A percentile compares a stretch with the other conserved stretches of the same genome.
These are phyloP conservation scores for Trichosporon asahii DNA, from an alignment of 1,284 basidiomycete genomes.

Conservation along the genomic window DNA sequence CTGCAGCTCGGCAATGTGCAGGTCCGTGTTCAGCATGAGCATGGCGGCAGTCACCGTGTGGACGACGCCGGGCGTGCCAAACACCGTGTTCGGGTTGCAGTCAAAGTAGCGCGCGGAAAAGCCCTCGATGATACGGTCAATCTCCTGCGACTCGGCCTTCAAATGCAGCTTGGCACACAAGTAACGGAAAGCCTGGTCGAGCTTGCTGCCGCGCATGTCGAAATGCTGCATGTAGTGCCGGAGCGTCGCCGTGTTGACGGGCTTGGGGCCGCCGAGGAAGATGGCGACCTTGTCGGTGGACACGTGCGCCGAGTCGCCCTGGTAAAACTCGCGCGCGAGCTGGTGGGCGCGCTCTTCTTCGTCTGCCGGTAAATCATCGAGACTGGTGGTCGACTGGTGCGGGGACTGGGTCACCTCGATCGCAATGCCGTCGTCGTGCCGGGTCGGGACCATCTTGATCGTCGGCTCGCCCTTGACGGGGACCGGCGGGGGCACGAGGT, in stretches of 20 bases:
- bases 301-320: constrained; percentile 80
- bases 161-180: constrained; percentile 88
- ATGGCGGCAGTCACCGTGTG: constrained; percentile 92
- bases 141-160: constrained; percentile 94
- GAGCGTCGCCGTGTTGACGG: constrained; percentile 70
- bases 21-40: constrained; percentile 90
- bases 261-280: constrained; percentile 82
- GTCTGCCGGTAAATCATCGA: constrained; percentile 21
- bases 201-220: constrained; percentile 74
- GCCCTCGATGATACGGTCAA: constrained; percentile 89
- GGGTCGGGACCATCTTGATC: background rate
- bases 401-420: constrained; percentile 23
- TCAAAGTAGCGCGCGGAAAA: constrained; percentile 87
- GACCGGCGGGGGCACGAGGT: background rate
- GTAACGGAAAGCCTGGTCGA: constrained; percentile 85
- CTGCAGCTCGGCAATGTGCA: constrained; percentile 87
- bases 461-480: constrained; percentile 2
- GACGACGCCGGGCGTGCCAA: constrained; percentile 83
- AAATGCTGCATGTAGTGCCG: constrained; percentile 82
- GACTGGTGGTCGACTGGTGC: constrained; percentile 15
- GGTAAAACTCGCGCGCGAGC: constrained; percentile 74
- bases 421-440: constrained; percentile 12
- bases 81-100: constrained; percentile 76
- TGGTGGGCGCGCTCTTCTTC: constrained; percentile 65
- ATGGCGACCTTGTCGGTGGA: constrained; percentile 89